These are phyloP conservation scores for Harringtonia lauricola DNA, from an alignment of 2,329 filamentous ascomycete species.

Conservation along the genomic window DNA sequence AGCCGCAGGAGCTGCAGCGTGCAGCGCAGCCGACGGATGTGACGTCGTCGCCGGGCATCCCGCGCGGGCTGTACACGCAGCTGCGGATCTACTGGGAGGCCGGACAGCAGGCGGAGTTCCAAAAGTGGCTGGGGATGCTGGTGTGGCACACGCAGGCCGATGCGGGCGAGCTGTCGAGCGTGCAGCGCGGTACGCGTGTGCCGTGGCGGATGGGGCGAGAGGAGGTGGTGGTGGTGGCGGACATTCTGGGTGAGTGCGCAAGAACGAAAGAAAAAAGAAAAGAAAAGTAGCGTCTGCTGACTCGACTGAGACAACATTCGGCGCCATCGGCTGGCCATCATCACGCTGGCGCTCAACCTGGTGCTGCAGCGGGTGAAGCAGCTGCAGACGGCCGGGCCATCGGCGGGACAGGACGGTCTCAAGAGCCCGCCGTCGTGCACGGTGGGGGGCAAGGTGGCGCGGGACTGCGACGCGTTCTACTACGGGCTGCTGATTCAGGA, in stretches of 20 bases:
- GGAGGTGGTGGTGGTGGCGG: conserved; percentile 2
- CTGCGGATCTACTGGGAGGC: conserved; percentile 8
- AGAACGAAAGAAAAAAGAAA: no score
- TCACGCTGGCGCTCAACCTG: conserved; percentile 1
- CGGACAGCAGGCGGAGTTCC: conserved; percentile 3
- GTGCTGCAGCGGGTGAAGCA: background rate
- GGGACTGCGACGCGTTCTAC: conserved; percentile 6
- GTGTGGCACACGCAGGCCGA: conserved; percentile 4
- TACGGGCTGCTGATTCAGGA: conserved; percentile 6
- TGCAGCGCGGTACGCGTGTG: background rate
- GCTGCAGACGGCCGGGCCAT: conserved; percentile 1
- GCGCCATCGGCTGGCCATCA: background rate
- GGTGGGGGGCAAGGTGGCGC: background rate
- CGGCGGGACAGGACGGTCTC: background rate
- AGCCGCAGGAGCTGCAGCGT: background rate
- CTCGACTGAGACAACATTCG: background rate
- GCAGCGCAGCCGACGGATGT: no score
- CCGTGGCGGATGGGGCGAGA: background rate
- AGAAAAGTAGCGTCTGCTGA: no score
- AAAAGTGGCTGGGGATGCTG: background rate
- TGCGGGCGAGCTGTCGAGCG: background rate
- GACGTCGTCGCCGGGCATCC: background rate
- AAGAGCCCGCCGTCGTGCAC: background rate
- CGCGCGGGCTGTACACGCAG: background rate
- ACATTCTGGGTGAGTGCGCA: background rate